A percentile compares a stretch with the other conserved stretches of the same genome.
These are phyloP conservation scores for Ascochyta pisi DNA, from an alignment of 2,329 filamentous ascomycete species.

Conservation along the genomic window DNA sequence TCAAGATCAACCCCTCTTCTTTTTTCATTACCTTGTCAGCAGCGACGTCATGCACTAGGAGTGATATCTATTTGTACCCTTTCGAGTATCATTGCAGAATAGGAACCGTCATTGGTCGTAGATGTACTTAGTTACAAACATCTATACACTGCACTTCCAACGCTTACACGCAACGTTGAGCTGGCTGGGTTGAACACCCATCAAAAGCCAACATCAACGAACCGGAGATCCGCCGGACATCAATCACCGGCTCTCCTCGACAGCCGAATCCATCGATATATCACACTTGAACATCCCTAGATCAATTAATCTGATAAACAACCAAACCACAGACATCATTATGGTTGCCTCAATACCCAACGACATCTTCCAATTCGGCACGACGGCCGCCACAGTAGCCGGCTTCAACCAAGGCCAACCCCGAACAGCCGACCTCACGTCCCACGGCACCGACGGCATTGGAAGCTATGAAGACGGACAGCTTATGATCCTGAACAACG, in stretches of 20 bases:
- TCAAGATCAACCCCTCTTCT: too few relatives aligned
- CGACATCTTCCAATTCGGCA: slow-evolving; percentile 55
- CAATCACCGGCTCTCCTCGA: slow-evolving; percentile 13
- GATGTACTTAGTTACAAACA: too few relatives aligned
- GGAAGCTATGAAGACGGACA: slow-evolving; percentile 52
- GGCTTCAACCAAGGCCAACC: slow-evolving; percentile 47
- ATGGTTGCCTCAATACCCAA: slow-evolving; percentile 53
- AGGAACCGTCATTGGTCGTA: too few relatives aligned
- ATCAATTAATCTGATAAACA: neutral
- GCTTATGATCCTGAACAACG: slow-evolving; percentile 47
- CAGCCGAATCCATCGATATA: slow-evolving; percentile 8
- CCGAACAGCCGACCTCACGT: slow-evolving; percentile 47
- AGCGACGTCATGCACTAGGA: too few relatives aligned
- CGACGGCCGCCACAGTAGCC: slow-evolving; percentile 45
- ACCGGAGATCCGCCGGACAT: slow-evolving; percentile 6
- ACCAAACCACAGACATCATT: neutral
- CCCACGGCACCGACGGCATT: slow-evolving; percentile 53
- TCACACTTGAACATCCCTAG: neutral
- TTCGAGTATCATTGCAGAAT: too few relatives aligned
- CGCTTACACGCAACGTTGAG: neutral
- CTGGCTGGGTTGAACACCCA: neutral
- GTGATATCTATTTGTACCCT: too few relatives aligned
- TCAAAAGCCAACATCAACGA: neutral
- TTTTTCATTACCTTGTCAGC: too few relatives aligned
- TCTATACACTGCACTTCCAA: neutral